A percentile compares a stretch with the other conserved stretches of the same genome.
These are phyloP conservation scores for thale cress (Arabidopsis thaliana) DNA, from an alignment of 345 rosid species.

Conservation along the genomic window TAIR10.1 NC_003076.8:20406001-20406500, in stretches of 20 bases:
- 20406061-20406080: constrained; percentile 98
- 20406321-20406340: constrained; percentile 52
- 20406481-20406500: constrained; percentile 40
- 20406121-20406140: background rate
- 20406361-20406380: constrained; percentile 60
- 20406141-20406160: constrained; percentile 51
- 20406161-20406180: constrained; percentile 90
- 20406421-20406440: constrained; percentile 44
- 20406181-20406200: constrained; percentile 74
- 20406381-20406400: constrained; percentile 52
- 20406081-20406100: constrained; percentile 13
- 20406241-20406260: constrained; percentile 56
- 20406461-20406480: constrained; percentile 43
- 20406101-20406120: background rate
- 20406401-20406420: constrained; percentile 42
- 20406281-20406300: constrained; percentile 42
- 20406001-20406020: constrained; percentile 80
- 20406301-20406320: constrained; percentile 54
- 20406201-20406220: constrained; percentile 58
- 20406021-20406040: constrained; percentile 93
- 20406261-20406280: constrained; percentile 53
- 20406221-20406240: constrained; percentile 53
- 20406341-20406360: constrained; percentile 29
- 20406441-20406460: constrained; percentile 25
- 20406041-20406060: constrained; percentile 82